Percentiles rank a stretch among this genome's conserved stretches.
These are phyloP conservation scores for Alternaria gansuensis DNA, from an alignment of 2,329 filamentous ascomycete species.

Conservation along the genomic window DNA sequence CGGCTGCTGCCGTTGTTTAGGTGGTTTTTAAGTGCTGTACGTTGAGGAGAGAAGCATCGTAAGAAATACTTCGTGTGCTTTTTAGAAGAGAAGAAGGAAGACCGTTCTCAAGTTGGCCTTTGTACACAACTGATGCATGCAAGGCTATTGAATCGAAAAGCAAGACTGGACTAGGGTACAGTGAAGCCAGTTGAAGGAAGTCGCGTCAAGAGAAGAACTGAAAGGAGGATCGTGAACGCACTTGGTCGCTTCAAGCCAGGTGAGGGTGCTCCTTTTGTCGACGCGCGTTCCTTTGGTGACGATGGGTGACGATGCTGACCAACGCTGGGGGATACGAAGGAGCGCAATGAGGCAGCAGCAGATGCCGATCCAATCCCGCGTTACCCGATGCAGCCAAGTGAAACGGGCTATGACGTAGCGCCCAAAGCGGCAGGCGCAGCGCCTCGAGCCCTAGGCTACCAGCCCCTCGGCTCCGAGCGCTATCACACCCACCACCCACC, in stretches of 20 bases:
- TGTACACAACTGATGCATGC: background rate
- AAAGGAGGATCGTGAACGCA: background rate
- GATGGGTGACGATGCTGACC: slow-evolving; percentile 4
- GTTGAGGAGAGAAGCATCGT: background rate
- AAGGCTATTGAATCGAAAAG: slow-evolving; percentile 6
- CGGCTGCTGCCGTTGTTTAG: slow-evolving; percentile 3
- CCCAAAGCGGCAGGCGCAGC: slow-evolving; percentile 13
- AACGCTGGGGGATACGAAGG: background rate
- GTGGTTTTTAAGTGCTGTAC: background rate
- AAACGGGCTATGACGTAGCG: slow-evolving; percentile 18
- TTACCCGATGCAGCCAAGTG: slow-evolving; percentile 6
- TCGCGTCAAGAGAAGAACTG: background rate
- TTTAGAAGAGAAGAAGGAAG: background rate
- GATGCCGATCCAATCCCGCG: background rate
- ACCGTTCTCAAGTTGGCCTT: background rate
- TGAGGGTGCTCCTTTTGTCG: slow-evolving; percentile 8
- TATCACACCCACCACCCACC: background rate
- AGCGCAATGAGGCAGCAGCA: slow-evolving; percentile 2
- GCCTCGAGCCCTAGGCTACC: slow-evolving; percentile 14
- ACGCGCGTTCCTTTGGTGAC: slow-evolving; percentile 9
- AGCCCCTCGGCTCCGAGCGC: slow-evolving; percentile 3
- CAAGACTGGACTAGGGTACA: background rate
- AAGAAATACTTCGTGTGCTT: background rate
- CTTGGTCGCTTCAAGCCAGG: slow-evolving; percentile 1
- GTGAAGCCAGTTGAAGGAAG: background rate